Conservation (phyloP, 1,139 yeast species). For the Wickerhamiella pararugosa region DNA sequence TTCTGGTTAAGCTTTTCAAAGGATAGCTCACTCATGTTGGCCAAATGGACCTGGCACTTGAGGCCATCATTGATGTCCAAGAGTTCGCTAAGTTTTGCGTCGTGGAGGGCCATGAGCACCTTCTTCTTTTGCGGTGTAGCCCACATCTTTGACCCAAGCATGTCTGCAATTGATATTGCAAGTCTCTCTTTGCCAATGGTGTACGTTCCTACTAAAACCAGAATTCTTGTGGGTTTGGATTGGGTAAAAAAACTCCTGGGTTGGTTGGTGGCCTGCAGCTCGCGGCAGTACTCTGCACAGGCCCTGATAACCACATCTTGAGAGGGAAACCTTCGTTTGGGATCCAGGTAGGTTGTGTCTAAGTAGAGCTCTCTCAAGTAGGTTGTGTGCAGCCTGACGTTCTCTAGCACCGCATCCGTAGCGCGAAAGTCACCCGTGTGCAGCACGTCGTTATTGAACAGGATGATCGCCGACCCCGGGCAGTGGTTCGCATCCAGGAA, state of each 20-base stretch:
- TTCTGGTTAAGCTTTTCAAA: constrained; percentile 23
- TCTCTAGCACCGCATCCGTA: constrained; percentile 27
- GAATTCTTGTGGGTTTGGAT: constrained; percentile 14
- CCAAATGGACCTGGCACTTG: constrained; percentile 51
- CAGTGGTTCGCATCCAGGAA: constrained; percentile 83
- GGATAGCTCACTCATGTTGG: constrained; percentile 40
- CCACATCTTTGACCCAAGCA: constrained; percentile 39
- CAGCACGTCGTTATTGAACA: constrained; percentile 44
- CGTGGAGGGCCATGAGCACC: constrained; percentile 29
- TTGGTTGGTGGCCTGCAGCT: constrained; percentile 19
- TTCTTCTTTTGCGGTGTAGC: constrained; percentile 35
- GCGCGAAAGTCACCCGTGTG: constrained; percentile 95
- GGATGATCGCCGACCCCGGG: constrained; percentile 79
- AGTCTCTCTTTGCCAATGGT: constrained; percentile 82
- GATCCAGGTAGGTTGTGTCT: constrained; percentile 79
- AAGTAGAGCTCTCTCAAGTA: constrained; percentile 30
- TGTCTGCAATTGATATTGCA: constrained; percentile 52
- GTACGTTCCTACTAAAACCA: constrained; percentile 77
- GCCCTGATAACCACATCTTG: constrained; percentile 53
- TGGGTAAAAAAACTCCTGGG: constrained; percentile 10
- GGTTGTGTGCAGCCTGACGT: constrained; percentile 14
- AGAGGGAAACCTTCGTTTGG: constrained; percentile 59
- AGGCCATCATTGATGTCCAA: constrained; percentile 31
- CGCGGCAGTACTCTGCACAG: constrained; percentile 40
- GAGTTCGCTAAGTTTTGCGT: constrained; percentile 27